Evolutionary conservation across 768 basidiomycete genomes (phyloP).

Genomic region (Mycena epipterygia): DNA sequence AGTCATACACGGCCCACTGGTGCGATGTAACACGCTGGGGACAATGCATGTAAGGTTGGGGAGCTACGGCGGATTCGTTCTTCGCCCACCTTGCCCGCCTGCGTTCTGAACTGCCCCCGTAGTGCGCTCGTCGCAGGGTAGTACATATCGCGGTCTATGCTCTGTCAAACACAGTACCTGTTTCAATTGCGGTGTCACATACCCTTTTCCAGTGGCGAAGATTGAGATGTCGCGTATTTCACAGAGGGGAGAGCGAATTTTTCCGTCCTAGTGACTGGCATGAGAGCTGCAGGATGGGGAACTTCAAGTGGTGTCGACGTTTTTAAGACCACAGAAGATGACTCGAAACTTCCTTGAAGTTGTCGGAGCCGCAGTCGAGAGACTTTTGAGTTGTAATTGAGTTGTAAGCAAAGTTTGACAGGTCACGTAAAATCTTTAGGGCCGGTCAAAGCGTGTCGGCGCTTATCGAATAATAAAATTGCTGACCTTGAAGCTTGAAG

Average conservation of each 20-base stretch:
- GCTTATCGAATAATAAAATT: background rate
- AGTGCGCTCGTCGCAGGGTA: constrained; percentile 45
- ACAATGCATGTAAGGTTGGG: background rate
- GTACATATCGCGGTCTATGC: constrained; percentile 21
- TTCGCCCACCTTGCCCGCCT: constrained; percentile 50
- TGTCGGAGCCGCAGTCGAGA: constrained; percentile 8
- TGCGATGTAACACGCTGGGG: constrained; percentile 63
- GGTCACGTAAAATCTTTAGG: constrained; percentile 5
- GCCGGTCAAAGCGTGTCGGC: constrained; percentile 19
- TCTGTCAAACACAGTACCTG: background rate
- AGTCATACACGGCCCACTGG: constrained; percentile 76
- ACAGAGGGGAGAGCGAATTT: constrained; percentile 17
- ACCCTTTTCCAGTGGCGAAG: constrained; percentile 14
- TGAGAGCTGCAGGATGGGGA: constrained; percentile 1
- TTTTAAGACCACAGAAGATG: constrained; percentile 11
- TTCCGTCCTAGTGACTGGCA: constrained; percentile 31
- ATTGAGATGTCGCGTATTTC: background rate
- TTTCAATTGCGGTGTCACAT: background rate
- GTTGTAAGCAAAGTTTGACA: background rate
- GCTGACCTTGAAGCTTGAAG: background rate
- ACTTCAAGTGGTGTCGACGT: background rate
- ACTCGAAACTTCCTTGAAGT: background rate
- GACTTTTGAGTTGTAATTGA: background rate
- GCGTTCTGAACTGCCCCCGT: constrained; percentile 48
- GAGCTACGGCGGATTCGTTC: background rate